Evolutionary conservation across 352 stramenopile genomes (phyloP).

Genomic region (Stramenopiles sp.): DNA sequence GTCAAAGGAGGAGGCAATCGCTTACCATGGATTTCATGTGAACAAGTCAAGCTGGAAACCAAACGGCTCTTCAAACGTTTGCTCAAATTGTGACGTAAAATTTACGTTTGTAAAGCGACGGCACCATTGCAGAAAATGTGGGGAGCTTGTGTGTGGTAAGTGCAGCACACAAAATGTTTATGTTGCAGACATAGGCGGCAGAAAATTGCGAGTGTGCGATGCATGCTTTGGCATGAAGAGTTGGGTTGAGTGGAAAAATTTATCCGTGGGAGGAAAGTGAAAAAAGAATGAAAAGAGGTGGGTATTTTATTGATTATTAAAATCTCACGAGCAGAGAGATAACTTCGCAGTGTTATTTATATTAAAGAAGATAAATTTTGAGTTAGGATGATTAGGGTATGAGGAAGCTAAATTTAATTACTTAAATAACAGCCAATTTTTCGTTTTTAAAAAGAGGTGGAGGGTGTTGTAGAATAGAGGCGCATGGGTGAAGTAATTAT

Average conservation of each 20-base stretch:
- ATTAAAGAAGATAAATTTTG: too few species aligned
- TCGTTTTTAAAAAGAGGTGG: too few species aligned
- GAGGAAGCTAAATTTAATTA: too few species aligned
- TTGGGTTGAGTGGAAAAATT: neutral
- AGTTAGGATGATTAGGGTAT: too few species aligned
- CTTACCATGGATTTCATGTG: neutral
- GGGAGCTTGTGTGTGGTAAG: constrained; percentile 43
- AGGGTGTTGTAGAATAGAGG: too few species aligned
- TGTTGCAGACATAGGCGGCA: constrained; percentile 30
- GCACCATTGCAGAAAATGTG: constrained; percentile 56
- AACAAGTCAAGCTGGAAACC: constrained; percentile 16
- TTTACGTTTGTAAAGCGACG: constrained; percentile 49
- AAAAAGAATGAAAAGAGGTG: neutral
- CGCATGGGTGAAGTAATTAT: too few species aligned
- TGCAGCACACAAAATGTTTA: constrained; percentile 39
- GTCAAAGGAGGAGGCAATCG: neutral
- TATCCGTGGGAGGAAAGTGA: neutral
- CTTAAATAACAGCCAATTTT: too few species aligned
- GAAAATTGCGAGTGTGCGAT: constrained; percentile 14
- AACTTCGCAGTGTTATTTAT: too few species aligned
- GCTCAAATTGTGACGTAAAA: constrained; percentile 38
- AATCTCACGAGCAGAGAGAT: too few species aligned
- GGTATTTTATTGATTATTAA: too few species aligned
- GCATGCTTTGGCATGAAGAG: neutral
- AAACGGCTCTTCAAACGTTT: constrained; percentile 40